Evolutionary conservation across 257 asterid species (phyloP).

Genomic region (Nemophila menziesii): DNA sequence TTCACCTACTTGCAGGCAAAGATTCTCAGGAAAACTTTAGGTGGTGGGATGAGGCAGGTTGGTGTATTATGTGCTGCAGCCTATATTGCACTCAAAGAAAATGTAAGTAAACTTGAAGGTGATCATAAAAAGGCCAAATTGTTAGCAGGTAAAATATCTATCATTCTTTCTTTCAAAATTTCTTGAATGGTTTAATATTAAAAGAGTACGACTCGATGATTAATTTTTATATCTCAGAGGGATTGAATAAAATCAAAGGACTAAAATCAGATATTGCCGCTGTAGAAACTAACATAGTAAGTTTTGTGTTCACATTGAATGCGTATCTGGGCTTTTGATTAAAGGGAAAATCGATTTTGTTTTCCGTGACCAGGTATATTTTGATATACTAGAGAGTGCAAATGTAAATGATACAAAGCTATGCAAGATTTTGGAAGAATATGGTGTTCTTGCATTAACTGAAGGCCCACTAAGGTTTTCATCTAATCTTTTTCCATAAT

Average conservation of each 20-base stretch:
- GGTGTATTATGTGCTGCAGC: slow-evolving; percentile 96
- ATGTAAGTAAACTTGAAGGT: slow-evolving; percentile 55
- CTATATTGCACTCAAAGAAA: slow-evolving; percentile 64
- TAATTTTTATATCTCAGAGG: slow-evolving; percentile 50
- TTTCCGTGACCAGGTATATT: slow-evolving; percentile 43
- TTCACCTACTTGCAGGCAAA: slow-evolving; percentile 67
- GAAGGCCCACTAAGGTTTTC: slow-evolving; percentile 65
- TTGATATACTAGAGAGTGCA: slow-evolving; percentile 39
- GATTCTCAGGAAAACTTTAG: slow-evolving; percentile 87
- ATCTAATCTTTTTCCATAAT: no score
- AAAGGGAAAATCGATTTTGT: neutral
- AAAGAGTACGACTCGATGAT: neutral
- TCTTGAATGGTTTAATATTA: slow-evolving; percentile 6
- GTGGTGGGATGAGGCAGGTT: slow-evolving; percentile 95
- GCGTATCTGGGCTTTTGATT: neutral
- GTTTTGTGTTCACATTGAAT: slow-evolving; percentile 11
- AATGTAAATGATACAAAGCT: slow-evolving; percentile 41
- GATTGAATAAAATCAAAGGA: slow-evolving; percentile 63
- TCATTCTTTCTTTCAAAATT: neutral
- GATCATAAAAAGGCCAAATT: slow-evolving; percentile 79
- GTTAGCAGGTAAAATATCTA: slow-evolving; percentile 51
- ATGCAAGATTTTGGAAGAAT: slow-evolving; percentile 42
- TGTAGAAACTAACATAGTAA: slow-evolving; percentile 92
- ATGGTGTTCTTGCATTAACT: slow-evolving; percentile 48
- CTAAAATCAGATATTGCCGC: slow-evolving; percentile 58